phyloP scores from a whole-genome alignment of 129 eudicot species.

The Chrysanthemum seticuspe region DNA sequence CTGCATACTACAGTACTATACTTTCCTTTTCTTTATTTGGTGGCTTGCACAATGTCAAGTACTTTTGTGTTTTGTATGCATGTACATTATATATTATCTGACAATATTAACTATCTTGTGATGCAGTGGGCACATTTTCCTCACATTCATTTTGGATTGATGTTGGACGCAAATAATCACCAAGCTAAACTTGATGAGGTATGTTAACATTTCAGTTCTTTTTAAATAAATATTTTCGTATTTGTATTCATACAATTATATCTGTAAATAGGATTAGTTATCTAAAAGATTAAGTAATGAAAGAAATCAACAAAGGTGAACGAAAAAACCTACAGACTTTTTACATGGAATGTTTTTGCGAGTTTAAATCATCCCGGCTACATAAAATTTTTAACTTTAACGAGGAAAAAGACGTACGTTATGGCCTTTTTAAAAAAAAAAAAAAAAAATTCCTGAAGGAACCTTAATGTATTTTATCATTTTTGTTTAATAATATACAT shows the following conservation, averaged over 20 bases:
- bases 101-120: conserved; percentile 16
- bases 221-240: no score
- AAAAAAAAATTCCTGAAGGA: no score
- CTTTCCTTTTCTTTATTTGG: conserved; percentile 29
- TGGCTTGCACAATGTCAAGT: conserved; percentile 26
- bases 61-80: background rate
- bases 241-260: no score
- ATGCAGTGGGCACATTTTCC: conserved; percentile 97
- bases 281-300: background rate
- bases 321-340: background rate
- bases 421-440: no score
- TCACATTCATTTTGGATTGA: conserved; percentile 91
- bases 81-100: background rate
- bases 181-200: conserved; percentile 74
- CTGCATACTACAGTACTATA: conserved; percentile 17
- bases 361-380: no score
- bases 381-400: no score
- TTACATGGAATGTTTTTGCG: no score
- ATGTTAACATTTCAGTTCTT: background rate
- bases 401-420: no score
- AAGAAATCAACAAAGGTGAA: background rate
- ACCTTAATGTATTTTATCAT: no score
- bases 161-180: conserved; percentile 78
- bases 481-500: no score
- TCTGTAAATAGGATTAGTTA: background rate